Evolutionary conservation across 164 flowering plant species (phyloP).

Genomic region (Chimonanthus praecox): DNA sequence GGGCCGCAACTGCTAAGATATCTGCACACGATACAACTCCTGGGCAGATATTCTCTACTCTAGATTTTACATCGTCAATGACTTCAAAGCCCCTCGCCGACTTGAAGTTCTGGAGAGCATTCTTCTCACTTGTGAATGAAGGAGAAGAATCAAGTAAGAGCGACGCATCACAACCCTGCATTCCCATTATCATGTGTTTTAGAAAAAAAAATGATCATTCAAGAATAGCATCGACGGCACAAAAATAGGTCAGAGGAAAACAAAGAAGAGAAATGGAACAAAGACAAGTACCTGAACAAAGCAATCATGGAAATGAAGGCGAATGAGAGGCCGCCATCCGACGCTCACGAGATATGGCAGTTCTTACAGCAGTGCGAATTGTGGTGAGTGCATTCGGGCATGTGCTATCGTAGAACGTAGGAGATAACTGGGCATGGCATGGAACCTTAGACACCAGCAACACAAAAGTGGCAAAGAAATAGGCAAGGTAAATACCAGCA

Average conservation of each 20-base stretch:
- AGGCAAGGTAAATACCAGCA: background rate
- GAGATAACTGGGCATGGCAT: constrained; percentile 7
- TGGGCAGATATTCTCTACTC: constrained; percentile 37
- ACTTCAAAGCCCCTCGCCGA: constrained; percentile 38
- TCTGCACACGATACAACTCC: constrained; percentile 49
- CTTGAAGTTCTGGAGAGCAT: constrained; percentile 15
- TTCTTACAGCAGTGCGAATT: constrained; percentile 1
- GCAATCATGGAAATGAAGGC: constrained; percentile 26
- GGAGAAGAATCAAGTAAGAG: constrained; percentile 53
- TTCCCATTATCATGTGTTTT: background rate
- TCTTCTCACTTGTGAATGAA: constrained; percentile 18
- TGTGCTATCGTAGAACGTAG: constrained; percentile 11
- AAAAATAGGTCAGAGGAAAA: too few relatives aligned
- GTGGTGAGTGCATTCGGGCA: constrained; percentile 11
- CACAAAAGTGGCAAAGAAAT: background rate
- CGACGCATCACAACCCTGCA: constrained; percentile 78
- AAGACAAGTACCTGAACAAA: constrained; percentile 9
- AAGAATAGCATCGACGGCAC: too few relatives aligned
- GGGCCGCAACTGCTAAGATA: constrained; percentile 31
- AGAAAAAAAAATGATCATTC: background rate
- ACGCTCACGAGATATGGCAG: constrained; percentile 7
- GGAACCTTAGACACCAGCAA: background rate
- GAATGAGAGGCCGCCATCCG: constrained; percentile 19
- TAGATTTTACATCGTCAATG: constrained; percentile 29
- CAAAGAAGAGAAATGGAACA: too few relatives aligned